A percentile compares a stretch with the other conserved stretches of the same genome.
Conservation (phyloP, 805 yeast genomes). For the Metschnikowia noctiluminum region DNA sequence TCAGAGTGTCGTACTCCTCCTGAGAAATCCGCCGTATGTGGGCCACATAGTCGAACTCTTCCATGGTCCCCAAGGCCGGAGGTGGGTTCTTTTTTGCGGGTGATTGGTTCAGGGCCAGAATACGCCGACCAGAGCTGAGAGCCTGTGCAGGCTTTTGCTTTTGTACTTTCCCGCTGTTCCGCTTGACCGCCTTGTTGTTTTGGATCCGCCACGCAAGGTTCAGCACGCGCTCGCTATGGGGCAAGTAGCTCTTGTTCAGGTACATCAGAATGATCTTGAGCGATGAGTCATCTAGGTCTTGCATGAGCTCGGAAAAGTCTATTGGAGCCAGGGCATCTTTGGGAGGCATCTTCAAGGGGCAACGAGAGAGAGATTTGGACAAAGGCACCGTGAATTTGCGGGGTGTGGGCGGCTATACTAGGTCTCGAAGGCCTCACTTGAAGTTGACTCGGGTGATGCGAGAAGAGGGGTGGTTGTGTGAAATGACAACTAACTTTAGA, state of each 20-base stretch:
- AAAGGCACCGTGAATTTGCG: background rate
- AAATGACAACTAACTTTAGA: too few species aligned
- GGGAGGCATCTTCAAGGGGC: conserved; percentile 1
- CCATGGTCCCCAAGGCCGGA: conserved; percentile 24
- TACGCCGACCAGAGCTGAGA: background rate
- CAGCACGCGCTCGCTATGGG: conserved; percentile 40
- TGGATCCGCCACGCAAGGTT: conserved; percentile 47
- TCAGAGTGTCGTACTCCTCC: conserved; percentile 26
- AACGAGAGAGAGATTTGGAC: background rate
- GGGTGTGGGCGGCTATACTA: background rate
- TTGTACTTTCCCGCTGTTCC: conserved; percentile 2
- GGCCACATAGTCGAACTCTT: conserved; percentile 45
- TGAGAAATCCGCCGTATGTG: conserved; percentile 42
- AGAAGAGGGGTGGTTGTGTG: background rate
- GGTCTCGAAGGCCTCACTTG: background rate
- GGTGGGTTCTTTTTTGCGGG: conserved; percentile 5
- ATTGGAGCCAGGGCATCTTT: conserved; percentile 1
- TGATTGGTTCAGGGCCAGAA: background rate
- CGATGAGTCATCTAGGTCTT: conserved; percentile 36
- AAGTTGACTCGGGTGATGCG: background rate
- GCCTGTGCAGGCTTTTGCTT: background rate
- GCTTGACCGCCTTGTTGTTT: conserved; percentile 28
- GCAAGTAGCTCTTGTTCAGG: conserved; percentile 38
- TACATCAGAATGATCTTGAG: conserved; percentile 40
- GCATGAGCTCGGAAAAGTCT: conserved; percentile 21